Evolutionary conservation across 257 asterid genomes (phyloP).

Genomic region (Dorcoceras hygrometricum): DNA sequence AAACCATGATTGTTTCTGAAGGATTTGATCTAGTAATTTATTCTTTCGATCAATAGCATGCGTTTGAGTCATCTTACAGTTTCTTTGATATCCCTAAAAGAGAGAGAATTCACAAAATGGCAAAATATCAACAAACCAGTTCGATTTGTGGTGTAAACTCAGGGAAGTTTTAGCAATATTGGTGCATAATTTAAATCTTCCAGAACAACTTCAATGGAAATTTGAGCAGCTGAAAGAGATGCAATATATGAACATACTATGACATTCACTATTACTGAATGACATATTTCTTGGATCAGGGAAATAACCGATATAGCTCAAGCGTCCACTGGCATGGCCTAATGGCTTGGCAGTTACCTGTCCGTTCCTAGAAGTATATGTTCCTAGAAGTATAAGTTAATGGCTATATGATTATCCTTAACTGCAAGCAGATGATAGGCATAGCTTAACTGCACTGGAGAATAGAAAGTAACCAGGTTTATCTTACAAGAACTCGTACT

Average conservation of each 20-base stretch:
- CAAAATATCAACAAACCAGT: neutral
- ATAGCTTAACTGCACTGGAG: too few species aligned
- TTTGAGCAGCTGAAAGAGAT: neutral
- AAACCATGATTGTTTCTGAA: neutral
- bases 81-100: neutral
- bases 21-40: neutral
- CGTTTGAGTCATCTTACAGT: too few species aligned
- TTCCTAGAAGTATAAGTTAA: too few species aligned
- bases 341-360: too few species aligned
- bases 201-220: neutral
- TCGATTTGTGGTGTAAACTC: neutral
- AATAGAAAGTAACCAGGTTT: neutral
- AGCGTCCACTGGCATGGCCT: slow-evolving; percentile 1
- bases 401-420: neutral
- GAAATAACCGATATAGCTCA: slow-evolving; percentile 16
- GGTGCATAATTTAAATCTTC: too few species aligned
- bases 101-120: neutral
- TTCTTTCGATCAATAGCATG: neutral
- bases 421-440: neutral
- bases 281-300: slow-evolving; percentile 4
- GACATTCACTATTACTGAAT: neutral
- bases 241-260: neutral
- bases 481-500: neutral
- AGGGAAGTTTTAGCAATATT: neutral
- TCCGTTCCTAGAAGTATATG: too few species aligned